Conservation (phyloP, 441 rosid species). For the Gossypium trilobum region DNA sequence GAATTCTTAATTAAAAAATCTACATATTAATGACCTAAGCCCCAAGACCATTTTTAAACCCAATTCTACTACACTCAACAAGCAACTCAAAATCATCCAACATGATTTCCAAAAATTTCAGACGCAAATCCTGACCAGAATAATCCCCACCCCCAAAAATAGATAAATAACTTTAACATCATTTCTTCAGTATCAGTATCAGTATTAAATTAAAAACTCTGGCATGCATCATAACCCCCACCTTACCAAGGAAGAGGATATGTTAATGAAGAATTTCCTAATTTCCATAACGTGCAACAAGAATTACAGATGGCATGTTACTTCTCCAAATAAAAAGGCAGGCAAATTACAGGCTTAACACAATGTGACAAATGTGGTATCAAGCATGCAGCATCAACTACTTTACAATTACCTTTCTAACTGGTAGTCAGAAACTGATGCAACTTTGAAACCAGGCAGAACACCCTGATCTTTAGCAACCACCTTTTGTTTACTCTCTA, state of each 20-base stretch:
- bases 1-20: not conserved
- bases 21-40: not conserved
- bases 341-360: constrained; percentile 8
- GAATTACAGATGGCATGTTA: not conserved
- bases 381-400: constrained; percentile 1
- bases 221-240: not conserved
- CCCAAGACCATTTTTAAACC: not conserved
- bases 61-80: not conserved
- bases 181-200: not conserved
- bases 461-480: constrained; percentile 49
- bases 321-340: not conserved
- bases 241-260: not conserved
- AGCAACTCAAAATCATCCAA: not conserved
- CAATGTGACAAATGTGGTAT: not conserved
- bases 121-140: not conserved
- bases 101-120: not conserved
- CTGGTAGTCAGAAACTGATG: constrained; percentile 54
- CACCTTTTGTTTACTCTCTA: constrained; percentile 49
- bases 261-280: not conserved
- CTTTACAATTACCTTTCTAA: constrained; percentile 55
- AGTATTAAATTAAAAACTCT: not conserved
- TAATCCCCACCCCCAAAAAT: not conserved
- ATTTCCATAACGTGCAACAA: not conserved
- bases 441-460: constrained; percentile 67
- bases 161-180: not conserved